Percentiles rank a stretch among this genome's conserved stretches.
These are phyloP conservation scores for Mitragyna speciosa DNA, from an alignment of 257 asterid genomes.

Conservation along the genomic window DNA sequence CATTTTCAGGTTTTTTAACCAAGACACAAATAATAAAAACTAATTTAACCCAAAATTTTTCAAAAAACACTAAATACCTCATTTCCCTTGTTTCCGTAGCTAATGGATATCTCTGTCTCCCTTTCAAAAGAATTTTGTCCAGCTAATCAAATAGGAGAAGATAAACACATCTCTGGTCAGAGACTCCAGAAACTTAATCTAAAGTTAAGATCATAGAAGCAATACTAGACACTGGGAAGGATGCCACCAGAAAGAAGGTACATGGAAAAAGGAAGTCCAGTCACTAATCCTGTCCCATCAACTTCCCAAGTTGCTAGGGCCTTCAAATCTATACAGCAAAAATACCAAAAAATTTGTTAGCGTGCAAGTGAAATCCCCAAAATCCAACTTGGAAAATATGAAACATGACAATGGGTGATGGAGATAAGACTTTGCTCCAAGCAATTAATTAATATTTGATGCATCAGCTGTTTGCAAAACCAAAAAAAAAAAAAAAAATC, in stretches of 20 bases:
- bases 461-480: not conserved
- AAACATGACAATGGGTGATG: not conserved
- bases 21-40: not conserved
- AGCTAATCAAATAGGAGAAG: conserved; percentile 42
- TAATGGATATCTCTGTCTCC: conserved; percentile 78
- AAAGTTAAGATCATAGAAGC: conserved; percentile 12
- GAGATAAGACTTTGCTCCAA: not conserved
- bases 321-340: conserved; percentile 49
- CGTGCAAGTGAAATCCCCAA: not conserved
- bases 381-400: not conserved
- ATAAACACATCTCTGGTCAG: conserved; percentile 20
- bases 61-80: conserved; percentile 55
- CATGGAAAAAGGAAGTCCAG: conserved; percentile 78
- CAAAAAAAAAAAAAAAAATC: too few relatives aligned
- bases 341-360: conserved; percentile 22
- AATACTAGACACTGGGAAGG: conserved; percentile 6
- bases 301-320: conserved; percentile 91
- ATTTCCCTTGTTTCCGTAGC: conserved; percentile 94
- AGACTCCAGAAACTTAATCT: conserved; percentile 3
- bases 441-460: not conserved
- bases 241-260: conserved; percentile 77
- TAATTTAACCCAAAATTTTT: not conserved
- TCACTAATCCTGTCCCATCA: conserved; percentile 67
- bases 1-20: not conserved
- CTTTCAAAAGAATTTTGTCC: conserved; percentile 42